Percentiles rank a stretch among this genome's conserved stretches.
phyloP scores from a whole-genome alignment of 345 rosid species.

The Eucalyptus tenuipes region DNA sequence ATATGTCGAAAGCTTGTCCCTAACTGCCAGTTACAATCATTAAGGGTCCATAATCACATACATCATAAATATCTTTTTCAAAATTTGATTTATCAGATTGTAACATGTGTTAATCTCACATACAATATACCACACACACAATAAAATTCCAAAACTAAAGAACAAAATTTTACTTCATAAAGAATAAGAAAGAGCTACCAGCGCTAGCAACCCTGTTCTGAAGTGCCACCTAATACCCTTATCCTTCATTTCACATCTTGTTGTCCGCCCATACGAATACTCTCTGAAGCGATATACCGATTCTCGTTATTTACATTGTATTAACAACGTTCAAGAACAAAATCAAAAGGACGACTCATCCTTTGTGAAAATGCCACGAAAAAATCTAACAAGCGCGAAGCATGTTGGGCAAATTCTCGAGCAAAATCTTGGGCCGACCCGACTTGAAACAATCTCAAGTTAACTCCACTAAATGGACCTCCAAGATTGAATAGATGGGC shows the following conservation, averaged over 20 bases:
- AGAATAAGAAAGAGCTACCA: neutral
- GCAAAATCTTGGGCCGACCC: neutral
- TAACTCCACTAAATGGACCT: neutral
- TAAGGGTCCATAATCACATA: neutral
- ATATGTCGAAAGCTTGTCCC: neutral
- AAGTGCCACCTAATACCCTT: neutral
- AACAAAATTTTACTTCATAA: neutral
- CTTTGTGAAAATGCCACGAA: neutral
- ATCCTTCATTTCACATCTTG: neutral
- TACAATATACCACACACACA: neutral
- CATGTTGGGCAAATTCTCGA: neutral
- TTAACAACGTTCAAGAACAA: neutral
- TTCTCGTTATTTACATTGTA: neutral
- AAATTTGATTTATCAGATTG: neutral
- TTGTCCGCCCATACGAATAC: neutral
- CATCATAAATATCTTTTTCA: neutral
- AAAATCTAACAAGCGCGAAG: neutral
- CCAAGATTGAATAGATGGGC: neutral
- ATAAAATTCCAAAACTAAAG: neutral
- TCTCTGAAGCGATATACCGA: neutral
- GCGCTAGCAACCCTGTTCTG: fast-evolving
- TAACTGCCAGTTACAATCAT: neutral
- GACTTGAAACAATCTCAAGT: neutral
- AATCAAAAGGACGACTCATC: neutral
- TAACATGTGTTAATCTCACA: neutral